phyloP scores from a whole-genome alignment of 2,329 filamentous ascomycete species.

The Xylaria sp. region DNA sequence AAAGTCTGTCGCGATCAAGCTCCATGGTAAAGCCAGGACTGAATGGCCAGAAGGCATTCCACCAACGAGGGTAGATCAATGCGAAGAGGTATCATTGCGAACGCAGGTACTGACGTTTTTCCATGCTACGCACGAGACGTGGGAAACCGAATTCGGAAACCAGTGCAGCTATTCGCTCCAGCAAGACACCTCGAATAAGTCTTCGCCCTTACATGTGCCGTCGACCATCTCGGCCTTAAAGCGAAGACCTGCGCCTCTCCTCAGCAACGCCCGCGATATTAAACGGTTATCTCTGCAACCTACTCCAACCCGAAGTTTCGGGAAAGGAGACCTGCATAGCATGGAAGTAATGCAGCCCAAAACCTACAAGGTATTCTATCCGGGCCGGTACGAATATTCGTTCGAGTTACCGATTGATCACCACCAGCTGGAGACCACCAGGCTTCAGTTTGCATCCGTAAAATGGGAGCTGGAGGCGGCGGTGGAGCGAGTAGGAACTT shows the following conservation, averaged over 20 bases:
- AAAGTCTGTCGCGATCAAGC: slow-evolving; percentile 81
- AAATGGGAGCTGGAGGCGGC: slow-evolving; percentile 83
- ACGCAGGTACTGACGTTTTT: slow-evolving; percentile 91
- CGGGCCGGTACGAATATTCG: slow-evolving; percentile 61
- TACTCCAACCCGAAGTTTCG: slow-evolving; percentile 79
- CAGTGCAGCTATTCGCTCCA: slow-evolving; percentile 53
- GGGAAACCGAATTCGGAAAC: slow-evolving; percentile 59
- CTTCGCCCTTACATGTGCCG: slow-evolving; percentile 29
- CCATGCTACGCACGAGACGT: slow-evolving; percentile 63
- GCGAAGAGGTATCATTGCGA: slow-evolving; percentile 78
- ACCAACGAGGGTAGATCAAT: slow-evolving; percentile 74
- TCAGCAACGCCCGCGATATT: slow-evolving; percentile 44
- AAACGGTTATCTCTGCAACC: slow-evolving; percentile 72
- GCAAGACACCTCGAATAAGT: slow-evolving; percentile 31
- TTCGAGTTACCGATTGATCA: slow-evolving; percentile 90
- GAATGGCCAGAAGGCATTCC: slow-evolving; percentile 98
- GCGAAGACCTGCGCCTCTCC: slow-evolving; percentile 28
- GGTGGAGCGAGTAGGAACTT: slow-evolving; percentile 80
- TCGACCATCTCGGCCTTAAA: slow-evolving; percentile 33
- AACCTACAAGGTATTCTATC: slow-evolving; percentile 80
- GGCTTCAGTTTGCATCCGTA: slow-evolving; percentile 78
- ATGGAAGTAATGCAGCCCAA: slow-evolving; percentile 56
- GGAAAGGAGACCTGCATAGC: slow-evolving; percentile 66
- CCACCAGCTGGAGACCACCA: slow-evolving; percentile 81
- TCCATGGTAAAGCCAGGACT: slow-evolving; percentile 78